Evolutionary conservation across 352 stramenopile species (phyloP), one percentile per base, ranked within the genome.

Genomic region (Peronospora belbahrii): DNA sequence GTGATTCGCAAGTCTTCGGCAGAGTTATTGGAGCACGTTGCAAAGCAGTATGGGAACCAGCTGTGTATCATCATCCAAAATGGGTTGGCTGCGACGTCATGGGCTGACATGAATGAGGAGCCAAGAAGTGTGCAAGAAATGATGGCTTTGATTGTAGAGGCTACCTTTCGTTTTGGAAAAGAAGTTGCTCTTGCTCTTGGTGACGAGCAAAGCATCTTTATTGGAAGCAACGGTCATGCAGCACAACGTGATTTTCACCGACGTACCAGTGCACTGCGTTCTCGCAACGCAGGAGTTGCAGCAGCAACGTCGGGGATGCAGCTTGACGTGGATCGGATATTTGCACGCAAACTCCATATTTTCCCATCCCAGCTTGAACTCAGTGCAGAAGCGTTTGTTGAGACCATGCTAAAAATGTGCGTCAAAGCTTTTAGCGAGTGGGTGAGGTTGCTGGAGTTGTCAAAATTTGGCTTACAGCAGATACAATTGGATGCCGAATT

Each of bases 401-500:
- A 69, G 18, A 44, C 38, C 7, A 89, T 89, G 69, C 68, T 88
- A 2, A 85, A 88, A 47, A 83, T 88, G 55, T 60, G 56, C n/a
- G 63, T 88, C 39, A 93, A 93, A 46, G 78, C 74, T 4, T 79
- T 84, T 33, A 70, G 66, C 11, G 81, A 93, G 39, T 82, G 68
- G 61, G 48, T 87, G 25, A 72, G 81, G 6, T 22, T 67, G 34
- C 48, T 76, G 24, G 74, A 86, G 38, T 25, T 93, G 25, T 81
- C 70, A 11, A 73, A 69, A 27, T 85, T 80, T 43, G 78, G 59
- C 0, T 48, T 93, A 10, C 81, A 93, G 55, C 81, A 93, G 38
- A 54, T 93, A 38, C 81, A 93, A 47, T 43, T 93, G 30, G 65
- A 93, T 54, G 78, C 78, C 18, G 78, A 90, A 48, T 88, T 89